These are phyloP conservation scores for Dioscorea alata DNA, from an alignment of 106 monocot genomes.

Conservation along the genomic window DNA sequence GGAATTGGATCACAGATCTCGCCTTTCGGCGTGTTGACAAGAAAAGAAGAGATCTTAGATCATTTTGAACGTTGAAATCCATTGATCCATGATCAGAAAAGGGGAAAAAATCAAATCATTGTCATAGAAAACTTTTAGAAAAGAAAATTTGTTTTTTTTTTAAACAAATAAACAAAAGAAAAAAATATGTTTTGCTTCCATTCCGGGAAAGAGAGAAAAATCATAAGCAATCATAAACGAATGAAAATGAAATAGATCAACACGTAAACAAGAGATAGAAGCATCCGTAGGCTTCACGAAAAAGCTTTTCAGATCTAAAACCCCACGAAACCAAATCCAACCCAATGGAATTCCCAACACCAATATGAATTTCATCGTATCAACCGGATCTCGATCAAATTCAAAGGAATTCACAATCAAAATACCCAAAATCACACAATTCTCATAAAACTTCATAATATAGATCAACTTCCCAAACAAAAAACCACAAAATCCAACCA, in stretches of 20 bases:
- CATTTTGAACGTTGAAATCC: too few relatives aligned
- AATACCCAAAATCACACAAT: neutral
- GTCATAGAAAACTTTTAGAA: neutral
- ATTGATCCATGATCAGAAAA: neutral
- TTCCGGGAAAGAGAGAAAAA: neutral
- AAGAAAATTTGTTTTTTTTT: neutral
- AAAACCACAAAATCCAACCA: neutral
- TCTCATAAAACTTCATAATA: neutral
- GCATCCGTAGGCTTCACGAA: conserved; percentile 7
- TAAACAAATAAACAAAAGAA: neutral
- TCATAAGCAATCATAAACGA: neutral
- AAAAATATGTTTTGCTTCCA: neutral
- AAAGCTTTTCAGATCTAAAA: conserved; percentile 6
- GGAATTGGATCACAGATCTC: neutral
- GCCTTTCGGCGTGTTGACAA: neutral
- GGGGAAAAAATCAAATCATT: neutral
- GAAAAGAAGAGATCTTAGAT: neutral
- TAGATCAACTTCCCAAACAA: neutral
- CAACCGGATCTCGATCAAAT: conserved; percentile 16
- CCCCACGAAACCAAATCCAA: neutral
- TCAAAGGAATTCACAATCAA: neutral
- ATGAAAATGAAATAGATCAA: neutral
- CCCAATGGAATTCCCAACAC: neutral
- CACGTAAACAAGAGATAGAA: neutral
- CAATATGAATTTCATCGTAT: neutral